Conservation (phyloP, 306 rosid species). For the Fagus sylvatica region DNA sequence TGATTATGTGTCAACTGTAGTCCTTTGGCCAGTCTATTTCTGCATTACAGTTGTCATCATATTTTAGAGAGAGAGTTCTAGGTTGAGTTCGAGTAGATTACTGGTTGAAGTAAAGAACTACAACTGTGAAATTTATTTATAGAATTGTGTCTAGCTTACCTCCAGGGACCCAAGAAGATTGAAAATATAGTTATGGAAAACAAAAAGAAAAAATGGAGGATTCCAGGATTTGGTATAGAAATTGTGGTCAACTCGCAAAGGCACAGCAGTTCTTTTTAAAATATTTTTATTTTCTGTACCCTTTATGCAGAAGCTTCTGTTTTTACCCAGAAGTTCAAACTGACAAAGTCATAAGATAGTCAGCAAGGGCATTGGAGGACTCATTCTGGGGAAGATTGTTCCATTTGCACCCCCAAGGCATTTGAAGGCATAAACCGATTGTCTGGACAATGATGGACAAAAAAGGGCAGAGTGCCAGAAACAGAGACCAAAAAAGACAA, state of each 20-base stretch:
- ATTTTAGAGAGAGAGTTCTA: conserved; percentile 18
- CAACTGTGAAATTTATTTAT: not conserved
- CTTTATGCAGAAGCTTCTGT: conserved; percentile 11
- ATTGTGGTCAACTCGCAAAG: conserved; percentile 6
- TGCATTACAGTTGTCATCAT: conserved; percentile 41
- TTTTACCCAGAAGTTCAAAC: conserved; percentile 1
- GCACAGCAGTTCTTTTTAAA: not conserved
- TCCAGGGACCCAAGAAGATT: not conserved
- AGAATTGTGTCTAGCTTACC: not conserved
- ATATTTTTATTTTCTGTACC: conserved; percentile 16
- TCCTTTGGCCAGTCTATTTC: conserved; percentile 93
- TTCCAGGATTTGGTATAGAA: not conserved
- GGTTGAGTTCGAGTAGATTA: not conserved
- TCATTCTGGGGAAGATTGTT: not conserved
- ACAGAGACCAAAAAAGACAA: no score
- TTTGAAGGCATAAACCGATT: conserved; percentile 14
- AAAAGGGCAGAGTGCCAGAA: not conserved
- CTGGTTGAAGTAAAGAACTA: not conserved
- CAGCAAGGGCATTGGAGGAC: conserved; percentile 5
- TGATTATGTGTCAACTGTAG: conserved; percentile 84
- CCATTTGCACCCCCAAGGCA: conserved; percentile 9
- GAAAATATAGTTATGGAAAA: not conserved
- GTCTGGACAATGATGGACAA: not conserved
- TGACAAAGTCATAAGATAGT: conserved; percentile 12
- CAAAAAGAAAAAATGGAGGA: not conserved